Base-by-base conservation (phyloP, 2,329 filamentous ascomycete genomes). In the Penicillium olsonii region DNA sequence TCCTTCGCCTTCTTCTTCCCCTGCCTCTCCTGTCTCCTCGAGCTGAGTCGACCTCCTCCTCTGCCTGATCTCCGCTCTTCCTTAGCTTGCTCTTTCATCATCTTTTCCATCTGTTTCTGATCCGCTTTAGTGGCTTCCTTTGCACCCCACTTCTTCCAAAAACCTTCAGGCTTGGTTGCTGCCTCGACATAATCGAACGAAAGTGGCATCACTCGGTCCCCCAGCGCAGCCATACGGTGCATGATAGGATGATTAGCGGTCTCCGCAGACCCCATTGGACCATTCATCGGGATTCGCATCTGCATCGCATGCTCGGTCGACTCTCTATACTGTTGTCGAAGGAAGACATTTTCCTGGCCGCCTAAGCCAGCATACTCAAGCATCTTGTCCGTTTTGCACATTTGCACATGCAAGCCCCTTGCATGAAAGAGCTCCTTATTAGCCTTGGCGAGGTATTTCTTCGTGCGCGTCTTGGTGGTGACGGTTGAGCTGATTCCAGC, bases 371-470 rank as follows among this genome's bases (percentile, higher is more conserved):
- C 11, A 15, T 18, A 17, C 7, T n/a, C 5, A 14, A 56, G 46
- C 51, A 68, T 58, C 19, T 57, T 55, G 29, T 67, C 64, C 7
- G 57, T 60, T 22, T 55, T 53, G 24, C 56, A 52, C 15, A 68
- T 54, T 24, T 59, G 57, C 12, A 56, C 60, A 45, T 67, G 63
- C n/a, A 72, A 49, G 17, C 66, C 63, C 37, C 64, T 61, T 2
- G 66, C 66, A 15, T 55, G 55, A 43, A 72, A 71, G n/a, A 67
- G 58, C 4, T 51, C 50, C 22, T 63, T 54, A 49, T 70, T 72
- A 33, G 64, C 61, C 22, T 60, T 53, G 11, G 45, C 50, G 38
- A 72, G 41, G 29, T 65, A 72, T n/a, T 5, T 44, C 40, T 37
- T 52, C 44, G 39, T 52, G 7, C 34, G 34, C 11, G 19, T 8